Base-by-base conservation (phyloP, 2,329 filamentous ascomycete species). In the Neophaeococcomyces mojaviensis region DNA sequence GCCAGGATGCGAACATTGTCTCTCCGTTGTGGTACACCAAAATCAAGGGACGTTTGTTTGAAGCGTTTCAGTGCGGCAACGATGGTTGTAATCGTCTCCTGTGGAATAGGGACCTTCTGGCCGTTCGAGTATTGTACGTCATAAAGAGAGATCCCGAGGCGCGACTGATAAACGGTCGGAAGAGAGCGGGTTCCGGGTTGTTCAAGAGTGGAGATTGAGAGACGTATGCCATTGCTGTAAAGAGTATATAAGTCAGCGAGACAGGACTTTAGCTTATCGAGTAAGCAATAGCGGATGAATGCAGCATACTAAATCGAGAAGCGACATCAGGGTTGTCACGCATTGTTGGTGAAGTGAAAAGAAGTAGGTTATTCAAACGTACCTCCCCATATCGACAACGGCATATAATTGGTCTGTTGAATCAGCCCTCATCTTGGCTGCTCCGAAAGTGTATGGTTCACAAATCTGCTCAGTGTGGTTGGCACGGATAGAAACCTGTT, bases 181-280 rank as follows among this genome's bases (percentile, higher is more conserved):
- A 95, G 74, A 19, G 88, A 78, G 19, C 88, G 83, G 19, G 84
- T 74, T 32, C 72, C 78, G 3, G 80, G 78, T 18, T 84, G 81
- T 3, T 81, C 76, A n/a, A 94, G 74, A 54, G 88, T 81, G 7
- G 88, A 86, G 58, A 95, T 87, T 36, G 87, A 90, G 71, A 94
- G 94, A 46, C 89, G 86, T 58, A 95, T 90, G 58, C 88, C 89
- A 70, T 95, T 96, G 71, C 88, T 65, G 39, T 36, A 31, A 2
- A 28, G 26, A 8, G 10, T 6, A 18, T 13, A 18, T 36, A 30
- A 13, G 13, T 16, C 12, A 15, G 10, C 22, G 19, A 8, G 24
- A 19, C 7, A 32, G n/a, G 10, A n/a, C 12, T 20, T 9, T 12
- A 18, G n/a, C 8, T 26, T 40, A 12, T 7, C 10, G 32, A 24